Base-by-base conservation (phyloP, 129 eudicot species). In the Ambrosia trifida region DNA sequence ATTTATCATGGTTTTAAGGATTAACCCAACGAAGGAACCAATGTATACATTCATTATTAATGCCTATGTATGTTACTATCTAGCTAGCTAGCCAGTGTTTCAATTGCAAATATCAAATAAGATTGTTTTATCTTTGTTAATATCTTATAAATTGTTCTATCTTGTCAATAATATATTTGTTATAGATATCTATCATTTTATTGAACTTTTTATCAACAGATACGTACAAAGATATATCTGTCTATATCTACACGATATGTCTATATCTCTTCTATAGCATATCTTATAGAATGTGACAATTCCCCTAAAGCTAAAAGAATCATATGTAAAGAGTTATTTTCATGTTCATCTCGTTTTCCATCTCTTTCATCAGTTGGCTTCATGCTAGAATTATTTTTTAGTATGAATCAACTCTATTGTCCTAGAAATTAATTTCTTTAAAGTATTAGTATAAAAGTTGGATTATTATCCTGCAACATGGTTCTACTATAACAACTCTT, bases 1-100 rank as follows among this genome's bases (percentile, higher is more conserved):
- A n/a, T 47, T 11, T 12, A 24, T 68, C 54, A 46, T 45, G 44
- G n/a, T 68, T 59, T 18, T 20, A 9, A 59, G 9, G 64, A 76
- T n/a, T n/a, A n/a, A 46, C 75, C 31, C 0, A 1, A 5, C 11
- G 20, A 65, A 64, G 54, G 32, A 30, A 24, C 54, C 65, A 20
- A 68, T 49, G 63, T 67, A 74, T 68, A 46, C 52, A 76, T 68
- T 76, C 75, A 20, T 33, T 47, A 33, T 56, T 76, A 45, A 40
- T 33, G 19, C 59, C 6, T 40, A 52, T 24, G 28, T 24, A n/a
- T 51, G 65, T 52, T 52, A 74, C 66, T 38, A 65, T n/a, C 28
- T 24, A 24, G 56, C 41, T 64, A 64, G 66, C 78, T 64, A 74
- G 57, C 32, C 43, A n/a, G 70, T 59, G 80, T 76, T 69, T 47